phyloP scores from a whole-genome alignment of 768 basidiomycete genomes.

The Tulasnella sp. region DNA sequence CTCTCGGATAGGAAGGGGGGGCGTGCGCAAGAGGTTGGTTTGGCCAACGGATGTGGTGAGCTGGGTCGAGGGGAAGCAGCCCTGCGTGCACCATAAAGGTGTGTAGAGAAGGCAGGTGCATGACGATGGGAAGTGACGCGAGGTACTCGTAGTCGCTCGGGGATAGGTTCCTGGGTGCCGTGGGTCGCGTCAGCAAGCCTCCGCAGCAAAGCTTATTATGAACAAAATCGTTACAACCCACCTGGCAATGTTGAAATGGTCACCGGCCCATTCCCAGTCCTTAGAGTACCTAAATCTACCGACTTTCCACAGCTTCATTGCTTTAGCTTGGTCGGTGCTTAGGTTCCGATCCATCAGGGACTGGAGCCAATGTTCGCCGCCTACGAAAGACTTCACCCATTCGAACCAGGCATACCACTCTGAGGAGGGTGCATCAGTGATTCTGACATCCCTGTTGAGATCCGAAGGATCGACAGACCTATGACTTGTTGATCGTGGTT shows the following conservation, averaged over 20 bases:
- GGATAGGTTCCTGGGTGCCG: conserved; percentile 37
- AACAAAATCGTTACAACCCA: conserved; percentile 23
- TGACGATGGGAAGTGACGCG: conserved; percentile 50
- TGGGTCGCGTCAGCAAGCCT: background rate
- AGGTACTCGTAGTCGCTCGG: conserved; percentile 55
- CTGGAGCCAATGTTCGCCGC: conserved; percentile 45
- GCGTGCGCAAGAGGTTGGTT: conserved; percentile 60
- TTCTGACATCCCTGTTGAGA: background rate
- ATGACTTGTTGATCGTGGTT: conserved; percentile 90
- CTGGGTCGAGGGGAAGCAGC: conserved; percentile 59
- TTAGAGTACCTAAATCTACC: conserved; percentile 37
- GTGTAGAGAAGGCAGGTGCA: conserved; percentile 67
- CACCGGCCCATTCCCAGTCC: conserved; percentile 59
- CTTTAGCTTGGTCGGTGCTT: conserved; percentile 17
- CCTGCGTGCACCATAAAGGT: conserved; percentile 76
- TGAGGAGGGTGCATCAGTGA: background rate
- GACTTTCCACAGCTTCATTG: conserved; percentile 6
- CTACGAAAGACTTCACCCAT: conserved; percentile 47
- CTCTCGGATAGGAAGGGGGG: conserved; percentile 27
- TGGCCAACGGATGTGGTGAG: conserved; percentile 34
- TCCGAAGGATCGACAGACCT: background rate
- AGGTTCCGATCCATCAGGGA: conserved; percentile 26
- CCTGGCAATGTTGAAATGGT: conserved; percentile 68
- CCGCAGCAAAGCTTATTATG: too few species aligned
- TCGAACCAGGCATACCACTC: conserved; percentile 84